These are phyloP conservation scores for Diaporthe citri DNA, from an alignment of 2,329 filamentous ascomycete species.

Conservation along the genomic window DNA sequence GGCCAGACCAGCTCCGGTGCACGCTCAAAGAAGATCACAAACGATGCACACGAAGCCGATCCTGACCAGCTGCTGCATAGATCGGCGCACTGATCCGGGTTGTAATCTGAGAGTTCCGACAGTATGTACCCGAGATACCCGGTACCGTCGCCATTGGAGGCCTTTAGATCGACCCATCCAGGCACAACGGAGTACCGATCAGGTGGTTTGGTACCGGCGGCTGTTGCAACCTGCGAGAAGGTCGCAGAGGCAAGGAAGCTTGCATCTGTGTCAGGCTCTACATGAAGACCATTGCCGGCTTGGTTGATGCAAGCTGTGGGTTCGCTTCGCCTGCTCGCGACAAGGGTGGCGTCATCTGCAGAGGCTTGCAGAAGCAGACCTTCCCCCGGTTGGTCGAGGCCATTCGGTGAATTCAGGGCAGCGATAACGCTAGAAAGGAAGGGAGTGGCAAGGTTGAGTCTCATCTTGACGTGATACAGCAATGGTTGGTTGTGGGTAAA, in stretches of 20 bases:
- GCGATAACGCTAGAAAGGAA: slow-evolving; percentile 13
- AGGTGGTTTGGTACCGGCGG: slow-evolving; percentile 27
- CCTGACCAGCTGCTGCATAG: slow-evolving; percentile 36
- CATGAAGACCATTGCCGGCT: slow-evolving; percentile 38
- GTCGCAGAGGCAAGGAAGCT: slow-evolving; percentile 30
- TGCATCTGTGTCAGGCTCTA: slow-evolving; percentile 25
- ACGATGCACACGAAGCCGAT: slow-evolving; percentile 32
- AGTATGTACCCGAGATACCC: slow-evolving; percentile 40
- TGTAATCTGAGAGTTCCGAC: slow-evolving; percentile 34
- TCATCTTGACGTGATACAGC: background rate
- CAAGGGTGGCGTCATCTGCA: background rate
- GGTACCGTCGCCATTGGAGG: slow-evolving; percentile 5
- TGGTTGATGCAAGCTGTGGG: slow-evolving; percentile 35
- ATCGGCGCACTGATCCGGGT: slow-evolving; percentile 37
- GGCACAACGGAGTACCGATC: slow-evolving; percentile 32
- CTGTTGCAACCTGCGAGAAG: slow-evolving; percentile 26
- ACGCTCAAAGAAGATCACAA: slow-evolving; percentile 42
- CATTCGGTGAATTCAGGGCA: background rate
- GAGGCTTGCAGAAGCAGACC: background rate
- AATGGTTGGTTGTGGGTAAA: background rate
- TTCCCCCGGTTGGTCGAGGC: background rate
- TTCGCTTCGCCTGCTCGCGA: background rate
- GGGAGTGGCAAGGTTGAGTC: background rate
- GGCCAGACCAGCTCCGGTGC: slow-evolving; percentile 39
- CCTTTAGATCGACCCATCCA: slow-evolving; percentile 38